Percentiles rank a stretch among this genome's conserved stretches.
Evolutionary conservation across 129 eudicot genomes (phyloP).

Genomic region (Oenanthe sinensis): DNA sequence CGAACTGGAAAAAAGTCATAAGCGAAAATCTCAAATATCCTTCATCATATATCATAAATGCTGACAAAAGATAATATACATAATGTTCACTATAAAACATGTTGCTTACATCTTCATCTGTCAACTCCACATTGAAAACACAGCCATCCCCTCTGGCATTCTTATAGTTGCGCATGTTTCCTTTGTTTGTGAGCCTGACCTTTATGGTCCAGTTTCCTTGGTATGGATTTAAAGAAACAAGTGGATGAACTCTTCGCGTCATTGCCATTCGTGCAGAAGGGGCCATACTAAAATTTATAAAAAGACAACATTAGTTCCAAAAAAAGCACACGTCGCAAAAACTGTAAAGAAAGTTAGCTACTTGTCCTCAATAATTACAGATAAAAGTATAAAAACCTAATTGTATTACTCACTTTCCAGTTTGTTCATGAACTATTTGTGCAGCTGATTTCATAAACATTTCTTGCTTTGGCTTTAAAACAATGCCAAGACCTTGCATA

Average conservation of each 20-base stretch:
- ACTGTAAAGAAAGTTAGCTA: background rate
- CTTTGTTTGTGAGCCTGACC: constrained; percentile 74
- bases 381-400: background rate
- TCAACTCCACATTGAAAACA: constrained; percentile 84
- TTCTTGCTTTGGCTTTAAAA: constrained; percentile 66
- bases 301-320: background rate
- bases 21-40: too few species aligned
- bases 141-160: constrained; percentile 87
- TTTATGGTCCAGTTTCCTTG: constrained; percentile 95
- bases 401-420: constrained; percentile 52
- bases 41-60: background rate
- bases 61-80: background rate
- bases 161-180: constrained; percentile 59
- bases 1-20: too few species aligned
- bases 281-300: constrained; percentile 48
- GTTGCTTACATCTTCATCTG: constrained; percentile 86
- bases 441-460: constrained; percentile 74
- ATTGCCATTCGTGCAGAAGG: constrained; percentile 84
- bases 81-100: background rate
- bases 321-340: background rate
- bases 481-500: constrained; percentile 25
- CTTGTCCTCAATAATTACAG: background rate
- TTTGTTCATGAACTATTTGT: constrained; percentile 79
- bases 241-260: constrained; percentile 78
- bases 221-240: constrained; percentile 86